These are phyloP conservation scores for Thraustochytrium sp. DNA, from an alignment of 352 stramenopile genomes.

Conservation along the genomic window DNA sequence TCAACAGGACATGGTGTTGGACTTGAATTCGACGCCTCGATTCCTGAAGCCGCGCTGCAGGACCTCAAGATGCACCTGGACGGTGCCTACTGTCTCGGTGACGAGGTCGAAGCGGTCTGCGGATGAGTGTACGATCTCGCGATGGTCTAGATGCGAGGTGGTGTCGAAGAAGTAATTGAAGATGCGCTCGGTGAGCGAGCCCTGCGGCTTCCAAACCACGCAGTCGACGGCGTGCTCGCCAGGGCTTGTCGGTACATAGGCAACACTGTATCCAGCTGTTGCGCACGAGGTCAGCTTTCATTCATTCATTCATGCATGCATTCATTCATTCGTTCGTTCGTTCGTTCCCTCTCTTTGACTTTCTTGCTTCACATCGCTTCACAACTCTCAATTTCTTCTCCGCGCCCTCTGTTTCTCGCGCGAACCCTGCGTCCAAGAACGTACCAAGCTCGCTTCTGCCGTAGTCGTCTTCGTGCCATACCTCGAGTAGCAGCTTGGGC, in stretches of 20 bases:
- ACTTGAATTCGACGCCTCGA: neutral
- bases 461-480: constrained; percentile 27
- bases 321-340: neutral
- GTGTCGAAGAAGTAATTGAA: constrained; percentile 34
- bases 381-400: neutral
- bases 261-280: constrained; percentile 11
- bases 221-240: constrained; percentile 27
- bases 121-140: neutral
- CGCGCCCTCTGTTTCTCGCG: no score
- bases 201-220: constrained; percentile 25
- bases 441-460: constrained; percentile 21
- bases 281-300: neutral
- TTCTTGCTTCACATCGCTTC: neutral
- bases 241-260: neutral
- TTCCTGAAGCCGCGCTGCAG: constrained; percentile 21
- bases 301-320: neutral
- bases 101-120: constrained; percentile 15
- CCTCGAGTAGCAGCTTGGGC: constrained; percentile 13
- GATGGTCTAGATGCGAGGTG: constrained; percentile 35
- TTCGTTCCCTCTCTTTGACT: neutral
- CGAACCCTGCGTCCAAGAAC: neutral
- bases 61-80: constrained; percentile 8
- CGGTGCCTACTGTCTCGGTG: constrained; percentile 10
- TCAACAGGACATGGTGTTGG: neutral
- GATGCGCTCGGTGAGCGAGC: neutral